Conservation (phyloP, 306 rosid genomes). For the Lupinus albus region DNA sequence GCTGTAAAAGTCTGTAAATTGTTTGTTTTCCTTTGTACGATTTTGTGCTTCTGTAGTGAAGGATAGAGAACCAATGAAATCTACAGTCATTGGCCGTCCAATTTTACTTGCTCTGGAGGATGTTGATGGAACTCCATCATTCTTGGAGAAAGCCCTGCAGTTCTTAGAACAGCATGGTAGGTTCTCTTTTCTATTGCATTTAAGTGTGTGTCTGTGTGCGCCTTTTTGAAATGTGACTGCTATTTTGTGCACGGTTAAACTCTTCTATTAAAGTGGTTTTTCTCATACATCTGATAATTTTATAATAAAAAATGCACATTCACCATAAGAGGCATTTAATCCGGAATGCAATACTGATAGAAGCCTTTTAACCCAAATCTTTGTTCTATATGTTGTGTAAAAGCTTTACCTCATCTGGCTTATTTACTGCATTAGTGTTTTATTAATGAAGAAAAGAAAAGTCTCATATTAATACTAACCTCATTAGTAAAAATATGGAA, state of each 20-base stretch:
- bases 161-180: conserved; percentile 83
- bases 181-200: conserved; percentile 33
- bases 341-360: conserved; percentile 8
- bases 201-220: not conserved
- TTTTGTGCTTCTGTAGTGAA: conserved; percentile 55
- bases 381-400: conserved; percentile 21
- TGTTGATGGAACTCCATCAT: conserved; percentile 91
- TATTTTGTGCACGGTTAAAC: not conserved
- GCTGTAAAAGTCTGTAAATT: conserved; percentile 37
- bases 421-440: conserved; percentile 25
- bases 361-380: conserved; percentile 12
- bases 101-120: conserved; percentile 94
- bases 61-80: conserved; percentile 62
- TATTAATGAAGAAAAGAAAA: conserved; percentile 12
- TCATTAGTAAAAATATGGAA: not conserved
- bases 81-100: conserved; percentile 78
- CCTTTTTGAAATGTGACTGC: not conserved
- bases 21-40: conserved; percentile 36
- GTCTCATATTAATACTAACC: not conserved
- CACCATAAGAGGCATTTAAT: conserved; percentile 10
- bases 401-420: conserved; percentile 14
- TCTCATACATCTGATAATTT: conserved; percentile 17
- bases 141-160: conserved; percentile 88
- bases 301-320: conserved; percentile 21
- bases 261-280: not conserved